Evolutionary conservation across 768 basidiomycete genomes (phyloP), one percentile per base, ranked within the genome.

Genomic region (Rhodotorula paludigena): DNA sequence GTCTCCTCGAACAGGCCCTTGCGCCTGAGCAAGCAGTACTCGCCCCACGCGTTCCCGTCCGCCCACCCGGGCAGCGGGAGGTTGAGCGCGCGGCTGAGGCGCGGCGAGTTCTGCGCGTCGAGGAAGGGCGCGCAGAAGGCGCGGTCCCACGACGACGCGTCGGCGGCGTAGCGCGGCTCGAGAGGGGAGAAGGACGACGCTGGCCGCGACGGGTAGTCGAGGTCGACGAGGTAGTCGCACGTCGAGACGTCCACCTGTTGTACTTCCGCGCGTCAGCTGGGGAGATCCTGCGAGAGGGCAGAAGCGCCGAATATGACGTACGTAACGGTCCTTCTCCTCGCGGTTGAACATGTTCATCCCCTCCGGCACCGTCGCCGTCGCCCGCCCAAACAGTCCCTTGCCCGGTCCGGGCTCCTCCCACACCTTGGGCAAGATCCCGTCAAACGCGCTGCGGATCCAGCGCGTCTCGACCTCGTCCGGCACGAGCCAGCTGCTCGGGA

Each of bases 191-290:
- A 45, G 39, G 52, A 44, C 7, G 61, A 55, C 1, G 68, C 49
- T 14, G 88, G 84, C 69, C 89, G 85, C 1, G 80, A 78, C 1
- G 92, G 92, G 77, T 90, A 90, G 79, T 92, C 89, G 49, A 90
- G 83, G 78, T 97, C 92, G 69, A 99, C 82, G 66, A 99, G 81
- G 79, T 94, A 97, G 77, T 90, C 88, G 77, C 96, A 99, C 47
- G 83, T 80, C 30, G 84, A 80, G 30, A 85, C 79, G 33, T 87
- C 81, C 39, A 89, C 87, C 94, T 81, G 68, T 51, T 21, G 41
- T 38, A 64, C 30, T 66, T 65, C 42, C 44, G 62, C 52, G 48
- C 36, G 63, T 52, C 20, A 58, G 53, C 58, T 61, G 56, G 41
- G 41, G 67, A 57, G 47, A 51, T 60, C 32, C 66, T 48, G 35